These are phyloP conservation scores for Leccinum barrowsii DNA, from an alignment of 768 basidiomycete genomes.

Conservation along the genomic window DNA sequence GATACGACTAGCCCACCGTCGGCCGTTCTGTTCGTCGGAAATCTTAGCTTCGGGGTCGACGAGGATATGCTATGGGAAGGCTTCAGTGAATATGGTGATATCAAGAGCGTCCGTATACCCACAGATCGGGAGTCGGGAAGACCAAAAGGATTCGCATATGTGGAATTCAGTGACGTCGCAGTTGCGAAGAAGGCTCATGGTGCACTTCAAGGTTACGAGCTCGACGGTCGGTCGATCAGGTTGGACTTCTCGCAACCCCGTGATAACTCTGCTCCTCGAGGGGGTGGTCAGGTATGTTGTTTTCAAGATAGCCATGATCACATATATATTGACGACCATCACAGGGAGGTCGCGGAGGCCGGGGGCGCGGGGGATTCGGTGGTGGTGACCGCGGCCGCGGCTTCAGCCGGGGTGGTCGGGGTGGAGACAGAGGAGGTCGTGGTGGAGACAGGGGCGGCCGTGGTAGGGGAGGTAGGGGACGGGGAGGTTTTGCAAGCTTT, in stretches of 20 bases:
- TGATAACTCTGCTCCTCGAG: slow-evolving; percentile 43
- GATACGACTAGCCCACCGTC: slow-evolving; percentile 68
- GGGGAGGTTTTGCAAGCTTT: slow-evolving; percentile 48
- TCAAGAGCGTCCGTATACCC: slow-evolving; percentile 85
- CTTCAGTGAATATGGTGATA: slow-evolving; percentile 82
- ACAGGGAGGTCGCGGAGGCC: slow-evolving; percentile 34
- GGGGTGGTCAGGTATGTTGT: slow-evolving; percentile 42
- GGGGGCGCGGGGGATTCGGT: slow-evolving; percentile 29
- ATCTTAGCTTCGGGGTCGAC: slow-evolving; percentile 72
- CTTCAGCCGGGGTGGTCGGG: slow-evolving; percentile 41
- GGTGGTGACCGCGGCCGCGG: slow-evolving; percentile 40
- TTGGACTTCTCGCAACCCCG: slow-evolving; percentile 86
- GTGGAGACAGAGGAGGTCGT: slow-evolving; percentile 35
- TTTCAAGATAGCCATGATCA: slow-evolving; percentile 5
- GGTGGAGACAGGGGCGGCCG: slow-evolving; percentile 41
- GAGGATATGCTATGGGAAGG: slow-evolving; percentile 88
- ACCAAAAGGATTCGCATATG: slow-evolving; percentile 95
- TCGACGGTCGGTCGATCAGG: slow-evolving; percentile 78
- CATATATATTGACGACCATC: not conserved
- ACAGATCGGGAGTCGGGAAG: slow-evolving; percentile 89
- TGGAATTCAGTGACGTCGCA: slow-evolving; percentile 84
- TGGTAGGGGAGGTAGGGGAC: slow-evolving; percentile 38
- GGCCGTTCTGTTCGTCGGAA: slow-evolving; percentile 84
- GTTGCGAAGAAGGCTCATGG: slow-evolving; percentile 78
- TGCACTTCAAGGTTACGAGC: slow-evolving; percentile 63